Conservation (phyloP, 148 eudicot species). For the Cornus suecica region DNA sequence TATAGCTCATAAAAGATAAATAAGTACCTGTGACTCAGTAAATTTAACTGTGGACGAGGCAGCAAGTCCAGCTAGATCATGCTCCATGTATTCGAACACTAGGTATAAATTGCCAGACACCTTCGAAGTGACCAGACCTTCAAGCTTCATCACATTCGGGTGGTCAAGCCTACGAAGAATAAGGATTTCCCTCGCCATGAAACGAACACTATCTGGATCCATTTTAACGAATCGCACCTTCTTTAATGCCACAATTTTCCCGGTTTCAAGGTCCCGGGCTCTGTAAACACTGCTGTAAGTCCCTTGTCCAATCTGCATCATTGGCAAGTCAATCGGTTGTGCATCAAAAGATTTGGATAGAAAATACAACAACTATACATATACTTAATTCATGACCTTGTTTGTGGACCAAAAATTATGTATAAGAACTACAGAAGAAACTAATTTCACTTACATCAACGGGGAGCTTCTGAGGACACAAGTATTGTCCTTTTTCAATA, state of each 20-base stretch:
- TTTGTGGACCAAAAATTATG: background rate
- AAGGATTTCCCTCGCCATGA: conserved; percentile 29
- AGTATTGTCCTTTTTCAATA: background rate
- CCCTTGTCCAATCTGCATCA: conserved; percentile 30
- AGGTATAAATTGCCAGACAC: conserved; percentile 26
- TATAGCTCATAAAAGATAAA: background rate
- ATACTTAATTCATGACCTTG: background rate
- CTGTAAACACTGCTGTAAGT: conserved; percentile 27
- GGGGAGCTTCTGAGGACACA: too few relatives aligned
- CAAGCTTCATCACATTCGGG: conserved; percentile 29
- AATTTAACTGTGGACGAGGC: conserved; percentile 19
- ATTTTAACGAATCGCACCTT: conserved; percentile 23
- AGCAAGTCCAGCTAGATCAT: conserved; percentile 27
- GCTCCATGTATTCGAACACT: conserved; percentile 33
- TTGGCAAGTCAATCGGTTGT: background rate
- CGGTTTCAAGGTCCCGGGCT: conserved; percentile 23
- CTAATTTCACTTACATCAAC: too few relatives aligned
- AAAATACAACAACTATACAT: background rate
- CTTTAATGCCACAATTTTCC: conserved; percentile 26
- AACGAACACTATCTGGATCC: conserved; percentile 31
- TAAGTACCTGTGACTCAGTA: conserved; percentile 24
- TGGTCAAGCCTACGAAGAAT: conserved; percentile 26
- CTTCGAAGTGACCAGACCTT: conserved; percentile 20
- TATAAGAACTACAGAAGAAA: too few relatives aligned
- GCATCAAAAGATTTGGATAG: background rate